phyloP scores from a whole-genome alignment of 2,329 filamentous ascomycete genomes.

The Tolypocladium paradoxum region DNA sequence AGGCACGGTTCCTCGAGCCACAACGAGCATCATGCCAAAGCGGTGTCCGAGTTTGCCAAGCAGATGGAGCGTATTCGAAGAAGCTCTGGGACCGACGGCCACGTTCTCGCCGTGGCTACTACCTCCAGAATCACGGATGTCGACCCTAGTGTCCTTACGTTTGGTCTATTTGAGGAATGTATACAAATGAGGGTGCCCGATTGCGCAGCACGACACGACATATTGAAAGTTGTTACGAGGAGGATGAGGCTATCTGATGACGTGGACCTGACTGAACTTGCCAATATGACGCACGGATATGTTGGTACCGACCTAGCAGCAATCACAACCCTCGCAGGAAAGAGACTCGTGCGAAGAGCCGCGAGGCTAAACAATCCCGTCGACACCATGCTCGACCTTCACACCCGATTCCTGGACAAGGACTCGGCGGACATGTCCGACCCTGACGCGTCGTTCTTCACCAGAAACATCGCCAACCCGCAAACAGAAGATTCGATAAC shows the following conservation, averaged over 20 bases:
- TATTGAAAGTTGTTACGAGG: conserved; percentile 62
- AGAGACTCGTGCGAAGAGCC: conserved; percentile 23
- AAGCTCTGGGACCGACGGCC: conserved; percentile 61
- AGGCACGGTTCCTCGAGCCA: conserved; percentile 68
- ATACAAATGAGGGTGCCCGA: conserved; percentile 85
- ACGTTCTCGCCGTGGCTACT: conserved; percentile 82
- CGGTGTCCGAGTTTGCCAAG: conserved; percentile 70
- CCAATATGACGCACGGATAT: conserved; percentile 81
- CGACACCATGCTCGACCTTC: background rate
- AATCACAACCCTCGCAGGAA: conserved; percentile 36
- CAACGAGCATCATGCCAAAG: conserved; percentile 81
- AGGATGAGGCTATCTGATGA: conserved; percentile 54
- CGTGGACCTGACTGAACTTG: conserved; percentile 63
- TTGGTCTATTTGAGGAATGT: conserved; percentile 70
- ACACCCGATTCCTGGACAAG: conserved; percentile 2
- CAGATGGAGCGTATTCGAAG: conserved; percentile 72
- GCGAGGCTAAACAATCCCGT: conserved; percentile 17
- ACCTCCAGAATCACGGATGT: conserved; percentile 83
- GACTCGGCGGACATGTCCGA: conserved; percentile 3
- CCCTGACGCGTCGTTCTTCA: background rate
- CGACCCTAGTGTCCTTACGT: conserved; percentile 64
- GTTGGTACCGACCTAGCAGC: conserved; percentile 80
- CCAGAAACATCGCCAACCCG: background rate
- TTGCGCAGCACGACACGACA: conserved; percentile 63
- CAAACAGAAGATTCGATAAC: conserved; percentile 6